Evolutionary conservation across 495 filamentous ascomycete species (phyloP), one percentile per base, ranked within the genome.

Genomic region (Paragyromitra xinjiangensis): DNA sequence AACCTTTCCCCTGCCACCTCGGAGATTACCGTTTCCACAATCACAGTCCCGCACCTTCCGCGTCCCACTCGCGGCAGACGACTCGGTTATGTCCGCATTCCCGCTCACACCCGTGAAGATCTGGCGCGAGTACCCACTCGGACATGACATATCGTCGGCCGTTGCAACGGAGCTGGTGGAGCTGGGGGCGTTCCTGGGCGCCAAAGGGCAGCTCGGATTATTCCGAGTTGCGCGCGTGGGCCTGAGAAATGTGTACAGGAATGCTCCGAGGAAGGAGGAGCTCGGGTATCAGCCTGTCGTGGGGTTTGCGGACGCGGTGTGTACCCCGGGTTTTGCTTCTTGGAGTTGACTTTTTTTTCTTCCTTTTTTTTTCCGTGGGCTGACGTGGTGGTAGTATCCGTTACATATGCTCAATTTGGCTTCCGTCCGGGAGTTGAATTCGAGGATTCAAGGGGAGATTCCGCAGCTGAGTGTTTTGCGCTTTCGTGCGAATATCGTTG

Each of bases 401-500:
- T 84, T 98, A 39, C 93, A 97, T 80, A 83, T 97, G 7, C 83
- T 96, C 44, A 95, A 89, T 74, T 85, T 97, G 9, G 86, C 90
- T 53, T 94, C 91, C 76, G 86, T 96, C 34, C 88, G 88, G 6
- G 89, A 94, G 68, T 83, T 91, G 7, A 88, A 85, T 53, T 66
- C 72, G 1, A 80, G 82, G 24, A 87, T 94, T 29, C 85, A 85
- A 39, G 77, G 82, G 7, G 86, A 88, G 40, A 88, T 93, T 39
- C 88, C 87, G 0, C 86, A 86, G 53, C 86, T 97, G 12, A 90
- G 90, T 51, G 88, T 91, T 2, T 80, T 87, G 1, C 89, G 93
- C 4, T 97, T 97, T 84, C 89, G 95, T 45, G 89, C 94, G 8
- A 98, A 97, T 78, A 90, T 98, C 61, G 90, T 95, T 72, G 83